Evolutionary conservation across 2,329 filamentous ascomycete species (phyloP), one percentile per base, ranked within the genome.

Genomic region (Bisporella sp.): DNA sequence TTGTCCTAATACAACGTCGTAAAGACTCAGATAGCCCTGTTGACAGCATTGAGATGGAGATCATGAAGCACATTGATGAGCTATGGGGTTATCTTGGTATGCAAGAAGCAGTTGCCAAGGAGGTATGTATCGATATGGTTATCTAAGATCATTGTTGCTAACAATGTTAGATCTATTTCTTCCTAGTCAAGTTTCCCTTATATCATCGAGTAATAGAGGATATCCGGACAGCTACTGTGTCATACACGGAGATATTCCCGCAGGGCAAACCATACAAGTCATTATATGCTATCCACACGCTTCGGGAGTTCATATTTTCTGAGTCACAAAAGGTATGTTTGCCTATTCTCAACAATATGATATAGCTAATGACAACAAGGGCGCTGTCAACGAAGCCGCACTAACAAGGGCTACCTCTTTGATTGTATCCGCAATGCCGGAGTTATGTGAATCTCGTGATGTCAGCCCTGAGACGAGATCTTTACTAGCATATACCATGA

Each of bases 11-110:
- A 42, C 84, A 81, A 58, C 74, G 76, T 12, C 77, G 81, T 41
- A 73, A 76, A 21, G 73, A 76, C 11, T 62, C 68, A 1, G 64
- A 69, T 6, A 67, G 69, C 50, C 63, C 74, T 30, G 59, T 71
- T 54, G 62, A 73, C 31, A 77, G 71, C 35, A 76, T 97, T 3
- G 89, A 97, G 63, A 76, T 80, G 9, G 87, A 92, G 59, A 83
- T 97, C 28, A 72, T 93, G 58, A 77, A 82, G 51, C 87, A 95
- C 66, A 95, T 96, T 61, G 78, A 88, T 48, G 83, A 92, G 54
- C 70, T 99, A 29, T 96, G 93, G 76, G 78, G 81, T 41, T 86
- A 92, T 61, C 74, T 97, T 48, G 81, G 82, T 56, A 78, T 91
- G 69, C 79, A 87, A 42, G 83, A 91, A 52, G 74, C 71, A 46